phyloP scores from a whole-genome alignment of 2,329 filamentous ascomycete genomes.

The Coleophoma eucalyptorum region DNA sequence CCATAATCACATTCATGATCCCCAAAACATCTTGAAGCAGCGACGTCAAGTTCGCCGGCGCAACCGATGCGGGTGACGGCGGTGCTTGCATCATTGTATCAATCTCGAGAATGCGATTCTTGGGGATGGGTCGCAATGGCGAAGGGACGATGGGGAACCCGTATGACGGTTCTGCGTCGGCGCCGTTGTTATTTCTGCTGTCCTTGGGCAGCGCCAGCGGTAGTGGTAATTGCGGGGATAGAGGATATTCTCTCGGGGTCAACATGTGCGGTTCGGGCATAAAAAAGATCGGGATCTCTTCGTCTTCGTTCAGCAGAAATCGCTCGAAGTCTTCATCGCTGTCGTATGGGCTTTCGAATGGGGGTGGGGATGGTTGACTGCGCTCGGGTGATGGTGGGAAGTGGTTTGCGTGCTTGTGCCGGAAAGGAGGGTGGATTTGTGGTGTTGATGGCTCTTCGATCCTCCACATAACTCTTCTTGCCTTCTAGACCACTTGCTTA shows the following conservation, averaged over 20 bases:
- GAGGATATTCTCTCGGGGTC: background rate
- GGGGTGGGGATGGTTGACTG: background rate
- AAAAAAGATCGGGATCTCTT: constrained; percentile 9
- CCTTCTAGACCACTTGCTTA: no score
- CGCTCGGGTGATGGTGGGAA: constrained; percentile 2
- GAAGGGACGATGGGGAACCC: background rate
- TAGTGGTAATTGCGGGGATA: background rate
- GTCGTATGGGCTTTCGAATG: background rate
- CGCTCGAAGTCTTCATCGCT: background rate
- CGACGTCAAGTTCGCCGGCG: constrained; percentile 11
- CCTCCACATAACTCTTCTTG: constrained; percentile 5
- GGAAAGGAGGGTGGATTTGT: constrained; percentile 4
- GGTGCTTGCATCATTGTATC: background rate
- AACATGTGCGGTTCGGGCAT: background rate
- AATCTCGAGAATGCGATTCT: background rate
- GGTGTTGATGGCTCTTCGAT: background rate
- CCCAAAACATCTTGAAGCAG: constrained; percentile 12
- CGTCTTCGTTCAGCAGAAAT: constrained; percentile 1
- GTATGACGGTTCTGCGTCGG: background rate
- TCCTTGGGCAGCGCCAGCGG: background rate
- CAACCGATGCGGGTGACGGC: constrained; percentile 7
- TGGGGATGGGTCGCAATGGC: background rate
- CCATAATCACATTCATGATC: constrained; percentile 15
- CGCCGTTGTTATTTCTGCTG: background rate
- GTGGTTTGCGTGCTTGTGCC: constrained; percentile 7